phyloP scores from a whole-genome alignment of 1,284 basidiomycete species.

The Malassezia globosa region DNA sequence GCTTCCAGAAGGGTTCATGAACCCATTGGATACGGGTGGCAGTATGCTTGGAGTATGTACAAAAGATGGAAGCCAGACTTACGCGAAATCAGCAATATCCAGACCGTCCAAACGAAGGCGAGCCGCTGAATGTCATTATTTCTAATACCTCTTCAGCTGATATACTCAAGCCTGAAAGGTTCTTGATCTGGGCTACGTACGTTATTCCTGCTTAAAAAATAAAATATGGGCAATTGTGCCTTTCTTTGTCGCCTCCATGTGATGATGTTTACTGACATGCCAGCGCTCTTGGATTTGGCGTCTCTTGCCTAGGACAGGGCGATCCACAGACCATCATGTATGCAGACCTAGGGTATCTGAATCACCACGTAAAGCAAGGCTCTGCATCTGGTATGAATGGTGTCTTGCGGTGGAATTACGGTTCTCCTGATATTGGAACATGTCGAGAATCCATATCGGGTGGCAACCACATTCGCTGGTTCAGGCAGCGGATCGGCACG shows the following conservation, averaged over 20 bases:
- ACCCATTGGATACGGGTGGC: constrained; percentile 8
- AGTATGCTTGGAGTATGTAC: constrained; percentile 10
- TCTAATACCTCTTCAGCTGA: constrained; percentile 27
- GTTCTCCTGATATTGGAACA: constrained; percentile 24
- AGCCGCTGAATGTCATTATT: constrained; percentile 43
- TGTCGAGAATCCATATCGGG: constrained; percentile 66
- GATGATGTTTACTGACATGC: constrained; percentile 7
- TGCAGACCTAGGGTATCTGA: constrained; percentile 35
- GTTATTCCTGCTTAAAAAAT: no score
- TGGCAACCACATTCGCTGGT: constrained; percentile 83
- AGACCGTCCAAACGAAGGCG: constrained; percentile 19
- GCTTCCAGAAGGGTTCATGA: constrained; percentile 7
- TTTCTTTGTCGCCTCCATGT: no score
- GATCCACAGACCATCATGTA: constrained; percentile 28
- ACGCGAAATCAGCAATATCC: constrained; percentile 1
- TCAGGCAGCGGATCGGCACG: constrained; percentile 56
- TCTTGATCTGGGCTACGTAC: constrained; percentile 39
- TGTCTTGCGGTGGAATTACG: constrained; percentile 37
- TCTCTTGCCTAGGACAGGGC: constrained; percentile 43
- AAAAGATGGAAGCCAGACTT: not conserved
- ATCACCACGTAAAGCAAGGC: constrained; percentile 26
- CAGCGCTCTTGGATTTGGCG: constrained; percentile 40
- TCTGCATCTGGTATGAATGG: constrained; percentile 32
- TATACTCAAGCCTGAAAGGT: constrained; percentile 36
- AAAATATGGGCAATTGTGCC: no score